Evolutionary conservation across 2,329 filamentous ascomycete genomes (phyloP), one percentile per base, ranked within the genome.

Genomic region (Aotearoamyces nothofagi): DNA sequence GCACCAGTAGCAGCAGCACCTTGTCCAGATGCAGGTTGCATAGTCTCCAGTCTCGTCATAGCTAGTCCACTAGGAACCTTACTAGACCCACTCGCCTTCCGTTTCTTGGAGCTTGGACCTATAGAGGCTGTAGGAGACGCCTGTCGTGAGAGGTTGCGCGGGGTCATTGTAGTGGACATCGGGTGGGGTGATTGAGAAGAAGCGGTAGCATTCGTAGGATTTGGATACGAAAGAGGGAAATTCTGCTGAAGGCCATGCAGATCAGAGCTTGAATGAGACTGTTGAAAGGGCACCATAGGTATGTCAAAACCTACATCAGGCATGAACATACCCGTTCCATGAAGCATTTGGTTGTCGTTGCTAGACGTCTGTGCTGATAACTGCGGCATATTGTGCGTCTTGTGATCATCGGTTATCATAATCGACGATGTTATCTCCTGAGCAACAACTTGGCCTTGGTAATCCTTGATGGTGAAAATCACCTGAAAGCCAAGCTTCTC

Each of bases 371-470:
- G 43, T 14, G 45, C 41, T 13, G 42, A 35, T 22, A 47, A 38
- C 25, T 48, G 29, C 28, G 61, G 54, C 28, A 62, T 52, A 33
- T 55, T 51, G 42, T 82, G 78, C 5, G 83, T 93, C 58, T 96
- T 96, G 59, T 96, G 87, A 46, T 98, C 87, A 49, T 98, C 87
- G 1, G 90, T 96, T 38, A 96, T 94, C 68, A 94, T 87, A 39
- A 96, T 92, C 1, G 83, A 80, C 31, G 78, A 74, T 12, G 82
- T 83, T 39, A 93, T 77, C 29, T 75, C 72, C 54, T 98, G 87
- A 5, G 83, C 80, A 24, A 96, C 59, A 17, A 93, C 58, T 24
- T 73, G 72, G 42, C 76, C 79, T 38, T 71, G 59, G 46, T 70
- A 70, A 52, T 94, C 82, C 48, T 86, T 92, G 45, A 98, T 65